Conservation (phyloP, 139 green algal genomes). For the Chlorella ohadii region DNA sequence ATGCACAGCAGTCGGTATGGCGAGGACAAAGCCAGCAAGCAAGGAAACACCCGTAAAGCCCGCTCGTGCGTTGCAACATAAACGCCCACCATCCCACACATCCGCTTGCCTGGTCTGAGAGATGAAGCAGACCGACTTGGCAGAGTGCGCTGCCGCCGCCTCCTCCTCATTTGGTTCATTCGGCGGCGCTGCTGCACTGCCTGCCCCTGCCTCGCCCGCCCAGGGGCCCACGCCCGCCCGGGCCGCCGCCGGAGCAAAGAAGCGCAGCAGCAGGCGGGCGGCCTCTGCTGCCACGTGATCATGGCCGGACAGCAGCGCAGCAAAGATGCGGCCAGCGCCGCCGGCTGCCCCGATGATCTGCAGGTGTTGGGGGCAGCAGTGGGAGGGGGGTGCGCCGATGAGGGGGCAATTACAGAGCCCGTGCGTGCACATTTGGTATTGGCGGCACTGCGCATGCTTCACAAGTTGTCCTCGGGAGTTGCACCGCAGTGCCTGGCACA, state of each 20-base stretch:
- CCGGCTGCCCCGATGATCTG: constrained; percentile 37
- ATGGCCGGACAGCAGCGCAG: constrained; percentile 60
- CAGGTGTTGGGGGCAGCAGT: too few species aligned
- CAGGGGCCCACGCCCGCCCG: constrained; percentile 54
- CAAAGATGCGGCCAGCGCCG: constrained; percentile 59
- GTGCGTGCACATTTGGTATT: too few species aligned
- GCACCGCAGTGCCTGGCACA: too few species aligned
- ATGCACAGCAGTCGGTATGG: too few species aligned
- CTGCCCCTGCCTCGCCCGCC: not conserved
- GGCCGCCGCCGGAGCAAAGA: constrained; percentile 71
- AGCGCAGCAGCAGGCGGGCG: constrained; percentile 71
- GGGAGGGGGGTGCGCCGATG: too few species aligned
- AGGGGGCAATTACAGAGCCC: too few species aligned
- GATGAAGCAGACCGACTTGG: constrained; percentile 73
- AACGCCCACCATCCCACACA: too few species aligned
- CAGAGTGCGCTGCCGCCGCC: constrained; percentile 19
- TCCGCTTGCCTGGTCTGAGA: constrained; percentile 13
- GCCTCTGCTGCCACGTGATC: constrained; percentile 79
- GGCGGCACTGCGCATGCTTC: too few species aligned
- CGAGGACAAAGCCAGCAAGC: too few species aligned
- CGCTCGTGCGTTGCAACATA: too few species aligned
- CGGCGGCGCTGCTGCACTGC: not conserved
- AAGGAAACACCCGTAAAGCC: too few species aligned
- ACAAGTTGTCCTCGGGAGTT: too few species aligned
- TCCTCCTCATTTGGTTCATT: constrained; percentile 27